Percentiles rank a stretch among this genome's conserved stretches.
Conservation (phyloP, 2,329 filamentous ascomycete species). For the Lojkania enalia region DNA sequence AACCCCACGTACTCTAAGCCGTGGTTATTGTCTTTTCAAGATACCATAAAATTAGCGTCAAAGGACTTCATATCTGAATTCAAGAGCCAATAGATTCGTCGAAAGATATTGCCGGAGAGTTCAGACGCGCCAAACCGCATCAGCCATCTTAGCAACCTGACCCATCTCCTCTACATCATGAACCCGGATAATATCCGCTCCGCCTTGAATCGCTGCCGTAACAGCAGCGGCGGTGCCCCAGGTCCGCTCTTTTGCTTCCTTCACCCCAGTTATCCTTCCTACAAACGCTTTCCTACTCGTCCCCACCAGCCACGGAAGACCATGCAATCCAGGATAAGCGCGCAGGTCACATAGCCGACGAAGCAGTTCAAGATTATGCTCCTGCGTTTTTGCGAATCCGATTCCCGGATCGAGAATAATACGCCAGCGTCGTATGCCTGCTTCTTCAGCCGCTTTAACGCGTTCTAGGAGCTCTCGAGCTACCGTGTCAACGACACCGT, state of each 20-base stretch:
- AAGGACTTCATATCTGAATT: too few relatives aligned
- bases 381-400: conserved; percentile 84
- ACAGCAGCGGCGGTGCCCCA: conserved; percentile 91
- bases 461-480: conserved; percentile 69
- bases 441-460: conserved; percentile 73
- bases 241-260: conserved; percentile 68
- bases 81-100: too few relatives aligned
- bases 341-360: conserved; percentile 65
- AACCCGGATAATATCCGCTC: conserved; percentile 88
- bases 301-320: conserved; percentile 86
- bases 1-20: too few relatives aligned
- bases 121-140: conserved; percentile 77
- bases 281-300: conserved; percentile 89
- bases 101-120: not conserved
- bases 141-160: conserved; percentile 81
- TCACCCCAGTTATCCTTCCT: conserved; percentile 76
- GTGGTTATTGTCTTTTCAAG: too few relatives aligned
- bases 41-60: too few relatives aligned
- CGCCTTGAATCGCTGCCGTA: conserved; percentile 79
- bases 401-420: conserved; percentile 93
- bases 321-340: conserved; percentile 56
- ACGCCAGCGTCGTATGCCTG: conserved; percentile 87
- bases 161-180: conserved; percentile 89
- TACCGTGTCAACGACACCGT: conserved; percentile 67
- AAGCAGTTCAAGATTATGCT: conserved; percentile 82